Evolutionary conservation across 352 stramenopile genomes (phyloP).

Genomic region (Globisporangium nodosum): DNA sequence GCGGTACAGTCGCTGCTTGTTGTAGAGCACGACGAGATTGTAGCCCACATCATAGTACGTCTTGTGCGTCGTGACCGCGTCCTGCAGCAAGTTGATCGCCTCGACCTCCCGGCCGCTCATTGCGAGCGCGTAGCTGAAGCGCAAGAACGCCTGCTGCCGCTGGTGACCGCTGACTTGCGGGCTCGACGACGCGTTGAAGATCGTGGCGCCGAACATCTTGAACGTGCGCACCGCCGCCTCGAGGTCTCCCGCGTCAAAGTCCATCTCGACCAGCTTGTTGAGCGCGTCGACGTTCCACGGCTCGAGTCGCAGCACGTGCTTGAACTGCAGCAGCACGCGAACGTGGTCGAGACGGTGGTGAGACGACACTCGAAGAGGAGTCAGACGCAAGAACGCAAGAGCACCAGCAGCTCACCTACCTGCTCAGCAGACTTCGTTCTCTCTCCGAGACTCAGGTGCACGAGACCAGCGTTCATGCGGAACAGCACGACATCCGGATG

Average conservation of each 20-base stretch:
- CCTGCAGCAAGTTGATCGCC: conserved; percentile 33
- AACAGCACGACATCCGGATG: conserved; percentile 25
- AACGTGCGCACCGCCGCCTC: conserved; percentile 19
- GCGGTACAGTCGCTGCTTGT: conserved; percentile 19
- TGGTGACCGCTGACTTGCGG: conserved; percentile 9
- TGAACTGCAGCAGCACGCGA: not conserved
- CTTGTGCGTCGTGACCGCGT: conserved; percentile 15
- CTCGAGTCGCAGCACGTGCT: conserved; percentile 17
- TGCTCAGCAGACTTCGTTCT: not conserved
- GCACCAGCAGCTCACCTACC: not conserved
- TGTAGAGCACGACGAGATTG: conserved; percentile 49
- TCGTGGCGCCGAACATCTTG: conserved; percentile 11
- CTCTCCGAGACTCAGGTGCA: conserved; percentile 2
- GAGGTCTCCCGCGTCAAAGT: conserved; percentile 1
- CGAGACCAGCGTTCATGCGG: conserved; percentile 12
- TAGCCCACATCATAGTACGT: conserved; percentile 36
- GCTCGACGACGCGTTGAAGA: conserved; percentile 2
- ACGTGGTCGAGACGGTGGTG: not conserved
- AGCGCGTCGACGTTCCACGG: conserved; percentile 17
- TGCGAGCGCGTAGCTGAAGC: conserved; percentile 35
- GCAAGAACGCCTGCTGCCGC: conserved; percentile 26
- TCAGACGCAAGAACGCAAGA: not conserved
- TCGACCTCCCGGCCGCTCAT: conserved; percentile 15
- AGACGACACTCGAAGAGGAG: too few species aligned
- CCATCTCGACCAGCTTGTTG: conserved; percentile 22